These are phyloP conservation scores for Gymnopilus dilepis DNA, from an alignment of 768 basidiomycete species.

Conservation along the genomic window DNA sequence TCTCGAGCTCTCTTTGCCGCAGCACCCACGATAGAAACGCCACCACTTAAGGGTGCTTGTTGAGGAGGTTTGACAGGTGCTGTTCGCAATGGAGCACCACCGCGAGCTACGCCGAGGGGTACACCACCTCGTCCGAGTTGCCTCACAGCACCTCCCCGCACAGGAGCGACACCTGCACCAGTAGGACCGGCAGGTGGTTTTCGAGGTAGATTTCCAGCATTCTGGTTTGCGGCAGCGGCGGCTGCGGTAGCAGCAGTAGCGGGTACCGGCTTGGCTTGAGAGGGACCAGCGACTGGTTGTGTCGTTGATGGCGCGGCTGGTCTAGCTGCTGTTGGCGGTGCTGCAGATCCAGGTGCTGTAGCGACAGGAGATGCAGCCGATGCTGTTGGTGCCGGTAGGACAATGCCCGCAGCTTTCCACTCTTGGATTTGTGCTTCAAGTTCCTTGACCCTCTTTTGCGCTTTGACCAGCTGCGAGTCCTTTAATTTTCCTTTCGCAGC, in stretches of 20 bases:
- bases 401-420: constrained; percentile 53
- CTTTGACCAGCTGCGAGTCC: constrained; percentile 68
- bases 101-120: constrained; percentile 37
- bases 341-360: constrained; percentile 17
- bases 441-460: constrained; percentile 68
- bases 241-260: constrained; percentile 20
- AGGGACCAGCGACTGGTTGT: constrained; percentile 19
- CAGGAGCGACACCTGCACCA: constrained; percentile 23
- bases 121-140: constrained; percentile 38
- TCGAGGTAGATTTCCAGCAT: constrained; percentile 31
- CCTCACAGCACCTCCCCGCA: constrained; percentile 24
- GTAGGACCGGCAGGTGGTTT: constrained; percentile 32
- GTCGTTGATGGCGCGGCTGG: constrained; percentile 16
- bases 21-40: constrained; percentile 67
- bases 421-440: constrained; percentile 67
- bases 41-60: constrained; percentile 38
- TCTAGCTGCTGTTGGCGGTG: constrained; percentile 22
- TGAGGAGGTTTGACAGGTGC: constrained; percentile 31
- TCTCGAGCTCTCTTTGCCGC: constrained; percentile 70
- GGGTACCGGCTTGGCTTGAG: constrained; percentile 21
- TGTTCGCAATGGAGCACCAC: constrained; percentile 34
- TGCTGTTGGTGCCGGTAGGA: constrained; percentile 41
- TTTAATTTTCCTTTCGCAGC: constrained; percentile 68
- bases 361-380: constrained; percentile 20
- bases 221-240: constrained; percentile 12